Base-by-base conservation (phyloP, 2,329 filamentous ascomycete species). In the Helminthosporium solani region DNA sequence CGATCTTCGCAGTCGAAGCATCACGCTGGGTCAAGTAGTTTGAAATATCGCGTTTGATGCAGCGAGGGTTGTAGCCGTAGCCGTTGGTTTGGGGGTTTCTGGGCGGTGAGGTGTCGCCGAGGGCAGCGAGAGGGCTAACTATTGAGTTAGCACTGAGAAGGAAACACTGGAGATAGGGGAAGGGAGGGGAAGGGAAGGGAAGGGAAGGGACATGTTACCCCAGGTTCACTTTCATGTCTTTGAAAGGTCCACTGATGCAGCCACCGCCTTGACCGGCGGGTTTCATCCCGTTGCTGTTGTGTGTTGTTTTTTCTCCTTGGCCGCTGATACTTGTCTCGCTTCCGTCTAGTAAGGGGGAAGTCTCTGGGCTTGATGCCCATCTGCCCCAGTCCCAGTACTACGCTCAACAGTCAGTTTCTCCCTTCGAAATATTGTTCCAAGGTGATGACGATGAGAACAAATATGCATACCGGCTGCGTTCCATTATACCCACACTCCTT, bases 271-370 rank as follows among this genome's bases (percentile, higher is more conserved):
- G 68, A 16, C 78, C 81, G 0, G 74, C 73, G 0, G 75, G 78
- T 44, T 61, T 61, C 30, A 60, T 44, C 2, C 57, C 58, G 38
- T 57, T 65, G 41, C 58, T 63, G 30, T 47, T 45, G 25, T 65
- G 60, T 8, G 56, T 46, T 9, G 62, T 57, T 34, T 65, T 64
- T 25, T 53, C 64, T 28, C 79, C 78, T 49, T 81, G 76, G 16
- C 78, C 76, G 31, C 74, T 56, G 46, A 70, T 66, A 33, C 73
- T 70, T 44, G 75, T 78, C 20, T 75, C 75, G 54, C 74, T 77
- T 40, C 81, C 80, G 53, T 81, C 78, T 52, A 84, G 83, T 42
- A 84, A 61, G 14, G 79, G 76, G 1, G 78, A 80, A 36, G 74
- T 73, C 54, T 64, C 56, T 1, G 66, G 64, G 46, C 78, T 75